phyloP scores from a whole-genome alignment of 352 stramenopile genomes.

The Halophytophthora batemanensis region DNA sequence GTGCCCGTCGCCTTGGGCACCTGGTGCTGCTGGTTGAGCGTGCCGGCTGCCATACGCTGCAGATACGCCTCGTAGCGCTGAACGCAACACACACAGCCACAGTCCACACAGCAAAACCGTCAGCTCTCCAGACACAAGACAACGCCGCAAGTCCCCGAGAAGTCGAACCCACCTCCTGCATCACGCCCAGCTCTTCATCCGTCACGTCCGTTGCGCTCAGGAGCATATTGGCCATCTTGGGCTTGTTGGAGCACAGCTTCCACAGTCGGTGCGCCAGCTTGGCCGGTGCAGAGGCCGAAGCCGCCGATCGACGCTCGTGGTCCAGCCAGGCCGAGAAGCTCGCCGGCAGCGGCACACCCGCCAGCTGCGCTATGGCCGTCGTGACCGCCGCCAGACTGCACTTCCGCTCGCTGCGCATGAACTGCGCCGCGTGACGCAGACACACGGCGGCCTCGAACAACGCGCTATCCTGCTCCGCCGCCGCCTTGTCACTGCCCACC shows the following conservation, averaged over 20 bases:
- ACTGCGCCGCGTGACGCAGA: slow-evolving; percentile 48
- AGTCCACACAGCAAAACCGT: slow-evolving; percentile 5
- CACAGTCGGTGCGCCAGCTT: slow-evolving; percentile 18
- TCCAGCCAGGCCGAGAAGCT: slow-evolving; percentile 50
- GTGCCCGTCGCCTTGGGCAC: slow-evolving; percentile 1
- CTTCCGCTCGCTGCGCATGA: slow-evolving; percentile 52
- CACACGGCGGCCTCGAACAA: slow-evolving; percentile 36
- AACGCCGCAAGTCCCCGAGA: neutral
- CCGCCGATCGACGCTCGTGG: slow-evolving; percentile 22
- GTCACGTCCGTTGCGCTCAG: slow-evolving; percentile 44
- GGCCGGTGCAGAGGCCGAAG: slow-evolving; percentile 17
- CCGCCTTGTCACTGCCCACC: slow-evolving; percentile 18
- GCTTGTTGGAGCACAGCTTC: slow-evolving; percentile 33
- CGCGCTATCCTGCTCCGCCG: slow-evolving; percentile 14
- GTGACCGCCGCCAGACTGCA: slow-evolving; percentile 42
- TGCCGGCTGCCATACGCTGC: slow-evolving; percentile 21
- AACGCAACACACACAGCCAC: neutral
- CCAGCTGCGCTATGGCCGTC: slow-evolving; percentile 42
- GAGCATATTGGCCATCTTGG: slow-evolving; percentile 44
- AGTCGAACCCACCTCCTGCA: slow-evolving; percentile 42
- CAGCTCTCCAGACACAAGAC: neutral
- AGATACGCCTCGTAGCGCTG: slow-evolving; percentile 51
- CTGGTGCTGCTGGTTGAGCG: slow-evolving; percentile 7
- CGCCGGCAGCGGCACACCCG: slow-evolving; percentile 34
- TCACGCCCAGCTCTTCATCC: slow-evolving; percentile 30